Base-by-base conservation (phyloP, 2,329 filamentous ascomycete genomes). In the Aspergillus luchuensis region DNA sequence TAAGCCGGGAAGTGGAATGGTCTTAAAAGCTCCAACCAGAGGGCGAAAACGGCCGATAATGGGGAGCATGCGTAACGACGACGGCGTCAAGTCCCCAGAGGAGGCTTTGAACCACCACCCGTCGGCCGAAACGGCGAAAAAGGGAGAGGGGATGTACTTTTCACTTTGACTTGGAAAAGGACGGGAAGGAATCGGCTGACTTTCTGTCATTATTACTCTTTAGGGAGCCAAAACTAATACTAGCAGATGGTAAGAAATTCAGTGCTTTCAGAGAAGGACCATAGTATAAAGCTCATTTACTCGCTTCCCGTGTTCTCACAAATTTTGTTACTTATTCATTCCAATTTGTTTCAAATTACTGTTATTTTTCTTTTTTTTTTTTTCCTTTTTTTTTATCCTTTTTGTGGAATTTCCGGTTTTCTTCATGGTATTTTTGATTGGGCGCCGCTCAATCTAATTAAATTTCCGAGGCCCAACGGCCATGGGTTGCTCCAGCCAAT, bases 391-490 rank as follows among this genome's bases (percentile, higher is more conserved):
- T n/a, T 48, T 54, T 17, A 17, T n/a, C 38, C 17, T 13, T 36
- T 19, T 49, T 49, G 25, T 11, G 30, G 33, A 25, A 45, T 43
- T 23, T 57, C 39, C 30, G 57, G 51, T 55, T 58, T 53, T 47
- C 54, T 58, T 56, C 28, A 33, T 28, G 13, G 28, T 17, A 25
- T 51, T 53, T 56, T 54, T 65, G 61, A 61, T 61, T 59, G 60
- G 60, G 51, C 47, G 53, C 43, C 51, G 56, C 36, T 47, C 48
- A 60, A 56, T 50, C 47, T 50, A 50, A 50, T 50, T 59, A 63
- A 57, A 64, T 58, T 66, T 63, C 60, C 59, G 61, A 63, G 56
- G 59, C 56, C 56, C 61, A 67, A 68, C 64, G 64, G 66, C 60
- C 52, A 56, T 62, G 60, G 55, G 38, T 60, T 62, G 53, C 41